Base-by-base conservation (phyloP, 805 yeast genomes). In the Zygotorulaspora sp. region DNA sequence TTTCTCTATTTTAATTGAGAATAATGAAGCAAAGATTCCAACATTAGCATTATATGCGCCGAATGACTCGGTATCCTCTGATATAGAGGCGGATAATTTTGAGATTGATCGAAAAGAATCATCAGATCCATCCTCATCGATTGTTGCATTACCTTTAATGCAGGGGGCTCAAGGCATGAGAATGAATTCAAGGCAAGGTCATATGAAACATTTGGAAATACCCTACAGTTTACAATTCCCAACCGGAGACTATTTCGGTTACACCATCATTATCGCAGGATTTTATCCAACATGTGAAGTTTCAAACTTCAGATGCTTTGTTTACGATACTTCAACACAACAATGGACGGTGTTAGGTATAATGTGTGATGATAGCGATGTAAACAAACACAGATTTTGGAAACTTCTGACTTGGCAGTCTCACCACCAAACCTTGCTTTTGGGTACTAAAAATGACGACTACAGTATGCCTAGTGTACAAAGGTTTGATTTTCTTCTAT, bases 321-420 rank as follows among this genome's bases (percentile, higher is more conserved):
- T 59, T 11, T 61, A 60, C 39, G 60, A 58, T 38, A 47, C 60
- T 2, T 45, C 58, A 7, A 48, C 58, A 2, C 58, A 58, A 1
- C 74, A 73, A 45, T 83, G 90, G 89, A 73, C 83, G 0, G 65
- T 78, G 38, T 58, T 83, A 16, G 79, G 75, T 44, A 62, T 73
- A 11, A 70, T 70, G 28, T 67, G 71, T 55, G 66, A 80, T 49
- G 68, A 71, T 32, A 78, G 74, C 45, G 74, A 70, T 32, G 62
- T 68, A 21, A 72, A 72, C 20, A 67, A 74, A 2, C 84, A 80
- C 50, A 63, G 81, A 36, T 70, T 80, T 35, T 77, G 84, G 75
- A 79, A 77, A 44, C 77, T 83, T 0, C 78, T 73, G 58, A 77
- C 77, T 1, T 83, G 94, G 94, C 72, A 72, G 21, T 80, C 89